Conservation (phyloP, 2,329 filamentous ascomycete genomes). For the Aspergillus eucalypticola region DNA sequence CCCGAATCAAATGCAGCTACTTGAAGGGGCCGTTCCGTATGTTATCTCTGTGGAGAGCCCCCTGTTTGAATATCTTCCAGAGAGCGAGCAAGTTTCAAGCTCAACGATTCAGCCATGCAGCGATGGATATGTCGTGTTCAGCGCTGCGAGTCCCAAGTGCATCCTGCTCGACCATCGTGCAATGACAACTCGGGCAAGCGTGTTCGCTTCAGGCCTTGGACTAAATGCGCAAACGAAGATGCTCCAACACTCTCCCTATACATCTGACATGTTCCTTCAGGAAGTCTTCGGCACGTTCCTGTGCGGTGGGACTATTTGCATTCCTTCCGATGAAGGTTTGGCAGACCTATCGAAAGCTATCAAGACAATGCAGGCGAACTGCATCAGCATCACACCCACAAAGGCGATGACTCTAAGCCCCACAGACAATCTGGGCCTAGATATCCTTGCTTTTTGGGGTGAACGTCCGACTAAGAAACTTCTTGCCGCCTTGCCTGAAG, state of each 20-base stretch:
- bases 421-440: constrained; percentile 31
- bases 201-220: constrained; percentile 28
- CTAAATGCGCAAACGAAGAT: constrained; percentile 28
- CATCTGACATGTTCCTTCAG: constrained; percentile 49
- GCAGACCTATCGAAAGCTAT: constrained; percentile 58
- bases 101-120: constrained; percentile 17
- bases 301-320: constrained; percentile 50
- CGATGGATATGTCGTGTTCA: constrained; percentile 38
- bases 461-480: constrained; percentile 13
- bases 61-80: constrained; percentile 38
- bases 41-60: constrained; percentile 37
- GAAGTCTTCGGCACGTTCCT: constrained; percentile 41
- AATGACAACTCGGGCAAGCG: constrained; percentile 32
- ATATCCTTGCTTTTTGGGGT: constrained; percentile 25
- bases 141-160: constrained; percentile 34
- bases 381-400: constrained; percentile 39
- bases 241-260: constrained; percentile 48
- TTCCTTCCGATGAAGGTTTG: constrained; percentile 49
- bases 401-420: constrained; percentile 24
- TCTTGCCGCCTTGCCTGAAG: constrained; percentile 5
- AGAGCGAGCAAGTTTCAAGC: constrained; percentile 10
- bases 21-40: constrained; percentile 45
- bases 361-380: constrained; percentile 35
- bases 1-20: constrained; percentile 36
- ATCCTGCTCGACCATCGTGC: constrained; percentile 41